Evolutionary conservation across 2,329 filamentous ascomycete genomes (phyloP).

Genomic region (Cladosporium cucumerinum): DNA sequence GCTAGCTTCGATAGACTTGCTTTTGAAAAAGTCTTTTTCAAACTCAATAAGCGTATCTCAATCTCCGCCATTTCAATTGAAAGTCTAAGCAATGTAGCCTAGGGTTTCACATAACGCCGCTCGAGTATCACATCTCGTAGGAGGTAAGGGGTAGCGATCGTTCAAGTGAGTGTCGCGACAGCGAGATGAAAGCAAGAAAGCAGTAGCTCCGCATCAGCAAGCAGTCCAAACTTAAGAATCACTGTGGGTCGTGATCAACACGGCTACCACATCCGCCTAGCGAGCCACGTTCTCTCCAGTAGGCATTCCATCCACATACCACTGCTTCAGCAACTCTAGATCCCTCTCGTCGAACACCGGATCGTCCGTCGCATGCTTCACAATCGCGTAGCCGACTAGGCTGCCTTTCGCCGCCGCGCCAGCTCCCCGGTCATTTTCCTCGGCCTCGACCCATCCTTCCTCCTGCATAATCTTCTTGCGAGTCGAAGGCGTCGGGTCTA

Average conservation of each 20-base stretch:
- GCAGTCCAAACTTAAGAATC: too few relatives aligned
- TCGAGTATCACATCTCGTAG: too few relatives aligned
- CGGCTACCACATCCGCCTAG: background rate
- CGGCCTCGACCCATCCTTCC: conserved; percentile 7
- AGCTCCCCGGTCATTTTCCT: background rate
- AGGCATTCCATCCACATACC: conserved; percentile 17
- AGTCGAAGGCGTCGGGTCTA: background rate
- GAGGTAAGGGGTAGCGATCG: too few relatives aligned
- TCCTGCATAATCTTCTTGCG: conserved; percentile 13
- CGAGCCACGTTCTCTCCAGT: background rate
- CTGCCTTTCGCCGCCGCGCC: background rate
- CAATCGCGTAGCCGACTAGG: conserved; percentile 9
- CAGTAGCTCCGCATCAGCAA: too few relatives aligned
- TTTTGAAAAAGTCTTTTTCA: background rate
- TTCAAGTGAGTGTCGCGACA: too few relatives aligned
- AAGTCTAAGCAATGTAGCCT: too few relatives aligned
- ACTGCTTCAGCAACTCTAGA: conserved; percentile 18
- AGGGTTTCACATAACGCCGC: too few relatives aligned
- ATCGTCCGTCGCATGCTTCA: conserved; percentile 15
- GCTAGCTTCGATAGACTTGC: conserved; percentile 3
- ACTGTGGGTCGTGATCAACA: too few relatives aligned
- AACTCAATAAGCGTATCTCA: background rate
- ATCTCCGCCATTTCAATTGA: too few relatives aligned
- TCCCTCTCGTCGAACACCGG: conserved; percentile 18
- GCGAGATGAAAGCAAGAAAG: too few relatives aligned